These are phyloP conservation scores for Tricholoma saponaceum DNA, from an alignment of 768 basidiomycete genomes.

Conservation along the genomic window DNA sequence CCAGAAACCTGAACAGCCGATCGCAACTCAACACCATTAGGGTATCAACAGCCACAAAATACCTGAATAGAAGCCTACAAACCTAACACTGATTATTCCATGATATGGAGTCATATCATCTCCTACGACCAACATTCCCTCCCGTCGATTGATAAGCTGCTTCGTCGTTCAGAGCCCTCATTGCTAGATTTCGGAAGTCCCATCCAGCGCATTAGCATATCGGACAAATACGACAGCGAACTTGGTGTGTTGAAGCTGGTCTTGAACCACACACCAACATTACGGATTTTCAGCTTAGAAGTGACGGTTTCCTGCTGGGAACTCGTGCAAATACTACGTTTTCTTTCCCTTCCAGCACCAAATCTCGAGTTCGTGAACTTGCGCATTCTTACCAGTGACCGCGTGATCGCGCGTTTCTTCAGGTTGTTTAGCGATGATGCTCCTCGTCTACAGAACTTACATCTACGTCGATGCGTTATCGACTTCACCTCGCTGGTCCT, in stretches of 20 bases:
- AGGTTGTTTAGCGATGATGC: background rate
- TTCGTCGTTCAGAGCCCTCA: background rate
- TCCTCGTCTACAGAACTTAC: background rate
- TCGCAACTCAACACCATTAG: no score
- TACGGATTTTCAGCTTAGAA: background rate
- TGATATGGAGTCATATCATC: background rate
- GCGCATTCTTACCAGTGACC: background rate
- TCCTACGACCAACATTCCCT: background rate
- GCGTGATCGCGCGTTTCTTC: no score
- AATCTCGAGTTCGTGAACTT: background rate
- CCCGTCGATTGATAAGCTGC: background rate
- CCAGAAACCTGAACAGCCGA: no score
- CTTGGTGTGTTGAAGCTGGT: no score
- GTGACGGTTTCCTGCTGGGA: background rate
- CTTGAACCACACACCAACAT: no score
- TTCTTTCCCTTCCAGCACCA: background rate
- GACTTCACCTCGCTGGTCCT: background rate
- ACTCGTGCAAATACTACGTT: background rate
- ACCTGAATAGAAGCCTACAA: no score
- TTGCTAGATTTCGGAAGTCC: no score
- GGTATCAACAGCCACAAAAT: no score
- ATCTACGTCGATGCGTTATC: background rate
- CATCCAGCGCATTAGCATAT: no score
- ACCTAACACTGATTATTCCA: no score
- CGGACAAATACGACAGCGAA: no score